Conservation (phyloP, 2,329 filamentous ascomycete species). For the Phyllachora maydis region DNA sequence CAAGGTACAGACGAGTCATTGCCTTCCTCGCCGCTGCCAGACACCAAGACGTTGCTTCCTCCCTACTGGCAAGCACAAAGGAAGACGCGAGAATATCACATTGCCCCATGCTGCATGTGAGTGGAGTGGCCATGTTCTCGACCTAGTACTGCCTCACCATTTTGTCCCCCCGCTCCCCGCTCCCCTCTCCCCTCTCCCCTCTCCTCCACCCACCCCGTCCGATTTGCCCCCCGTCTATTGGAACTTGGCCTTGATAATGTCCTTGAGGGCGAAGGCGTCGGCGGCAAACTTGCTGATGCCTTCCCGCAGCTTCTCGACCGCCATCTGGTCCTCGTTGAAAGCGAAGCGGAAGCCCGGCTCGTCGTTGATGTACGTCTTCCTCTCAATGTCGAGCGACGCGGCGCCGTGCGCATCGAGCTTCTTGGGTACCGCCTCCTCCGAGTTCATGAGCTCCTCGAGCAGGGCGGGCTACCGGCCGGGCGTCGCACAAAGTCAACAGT, state of each 20-base stretch:
- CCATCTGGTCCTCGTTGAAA: conserved; percentile 99
- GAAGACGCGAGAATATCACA: too few relatives aligned
- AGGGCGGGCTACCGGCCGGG: conserved; percentile 65
- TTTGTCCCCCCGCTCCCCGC: neutral
- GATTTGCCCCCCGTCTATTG: conserved; percentile 5
- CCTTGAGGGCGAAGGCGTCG: conserved; percentile 85
- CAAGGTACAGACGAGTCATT: too few relatives aligned
- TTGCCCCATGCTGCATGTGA: too few relatives aligned
- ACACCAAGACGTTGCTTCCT: too few relatives aligned
- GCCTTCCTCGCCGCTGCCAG: too few relatives aligned
- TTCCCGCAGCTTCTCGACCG: conserved; percentile 95
- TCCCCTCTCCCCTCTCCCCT: too few relatives aligned
- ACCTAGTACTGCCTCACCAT: neutral
- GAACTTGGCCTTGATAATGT: conserved; percentile 77
- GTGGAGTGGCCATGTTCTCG: too few relatives aligned
- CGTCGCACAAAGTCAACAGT: too few relatives aligned
- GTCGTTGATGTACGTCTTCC: conserved; percentile 78
- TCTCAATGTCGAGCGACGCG: conserved; percentile 51
- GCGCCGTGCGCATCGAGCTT: conserved; percentile 67
- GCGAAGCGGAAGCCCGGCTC: conserved; percentile 91
- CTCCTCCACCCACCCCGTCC: too few relatives aligned
- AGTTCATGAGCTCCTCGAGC: conserved; percentile 86
- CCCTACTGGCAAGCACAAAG: too few relatives aligned
- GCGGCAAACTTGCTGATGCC: conserved; percentile 99
- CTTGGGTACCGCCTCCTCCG: conserved; percentile 60